Evolutionary conservation across 1,139 yeast genomes (phyloP), one percentile per base, ranked within the genome.

Genomic region (Eremothecium cymbalariae): DNA sequence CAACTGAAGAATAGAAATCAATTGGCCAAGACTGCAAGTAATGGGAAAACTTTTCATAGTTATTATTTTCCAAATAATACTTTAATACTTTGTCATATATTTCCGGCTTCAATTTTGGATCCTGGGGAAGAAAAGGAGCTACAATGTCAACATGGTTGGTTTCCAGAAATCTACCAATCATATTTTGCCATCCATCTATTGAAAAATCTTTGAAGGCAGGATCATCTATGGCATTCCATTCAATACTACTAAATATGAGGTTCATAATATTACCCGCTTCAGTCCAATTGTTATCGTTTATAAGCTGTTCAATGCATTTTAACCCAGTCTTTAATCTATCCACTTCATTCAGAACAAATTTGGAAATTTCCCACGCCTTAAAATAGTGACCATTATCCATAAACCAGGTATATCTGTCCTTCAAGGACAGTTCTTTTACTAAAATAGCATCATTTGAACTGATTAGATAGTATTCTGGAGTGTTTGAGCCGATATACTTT

Each of bases 381-480:
- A 65, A 61, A 45, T 60, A 82, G 38, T 64, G 56, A 3, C 68
- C 68, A 24, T 64, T 71, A 1, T 72, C 74, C 9, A 75, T 41
- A 39, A 68, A 79, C 96, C 97, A 90, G 3, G 73, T 64, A 28
- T 80, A 67, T 40, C 79, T 72, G 51, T 88, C 97, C 19, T 62
- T 57, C 16, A 81, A 56, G 42, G 75, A 77, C 18, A 80, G 65
- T 44, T 80, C 86, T 46, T 76, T 72, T 0, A 88, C 88, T 9
- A 77, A 64, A 2, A 90, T 82, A 1, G 80, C 88, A 59, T 86
- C 97, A 35, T 74, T 74, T 0, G 95, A 85, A 53, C 93, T 77
- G 6, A 88, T 66, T 14, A 90, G 66, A 45, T 68, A 81, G 61
- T 81, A 84, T 27, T 66, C 62, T 1, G 71, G 63, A 4, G 52